Base-by-base conservation (phyloP, 1,284 basidiomycete genomes). In the Golubevia pallescens region DNA sequence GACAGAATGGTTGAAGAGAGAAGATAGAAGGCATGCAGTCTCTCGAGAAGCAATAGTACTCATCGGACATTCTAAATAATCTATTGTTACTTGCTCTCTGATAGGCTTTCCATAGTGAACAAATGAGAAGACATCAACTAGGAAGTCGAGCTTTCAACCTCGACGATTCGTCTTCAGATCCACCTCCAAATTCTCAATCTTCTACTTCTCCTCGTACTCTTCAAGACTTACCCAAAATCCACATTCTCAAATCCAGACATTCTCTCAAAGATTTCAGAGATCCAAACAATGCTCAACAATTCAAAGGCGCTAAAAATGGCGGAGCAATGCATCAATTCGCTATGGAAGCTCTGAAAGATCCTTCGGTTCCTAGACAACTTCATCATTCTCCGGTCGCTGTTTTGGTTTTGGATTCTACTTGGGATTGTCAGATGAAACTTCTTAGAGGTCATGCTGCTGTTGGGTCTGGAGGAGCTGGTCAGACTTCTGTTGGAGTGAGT, bases 101-200 rank as follows among this genome's bases (percentile, higher is more conserved):
- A 10, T 13, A 56, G 54, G 71, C 75, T 1, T 78, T 75, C 54
- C 71, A 75, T 19, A 68, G 71, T 0, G 75, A 78, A 60, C 73
- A 78, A 56, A 75, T 78, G 74, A 64, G 68, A 8, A 63, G 75
- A 16, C 69, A 73, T 21, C 67, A 71, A 4, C 69, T 78, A 59
- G 71, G 68, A 21, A 68, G 71, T 1, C 59, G 75, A 1, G 56
- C 67, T 6, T 78, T 78, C 48, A 67, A 63, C 20, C 66, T 78
- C 59, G 73, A 77, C 42, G 75, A 77, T 54, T 53, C 55, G 10
- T 16, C 58, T 8, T 48, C 51, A 8, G 63, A 68, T 42, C 55
- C 54, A 2, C 8, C 56, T 16, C 16, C 10, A 14, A 48, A 56
- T 34, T 34, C 21, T 24, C 13, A 58, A 13, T 32, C 24, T 10